A percentile compares a stretch with the other conserved stretches of the same genome.
phyloP scores from a whole-genome alignment of 805 yeast species.

The Kuraishia piskuri region DNA sequence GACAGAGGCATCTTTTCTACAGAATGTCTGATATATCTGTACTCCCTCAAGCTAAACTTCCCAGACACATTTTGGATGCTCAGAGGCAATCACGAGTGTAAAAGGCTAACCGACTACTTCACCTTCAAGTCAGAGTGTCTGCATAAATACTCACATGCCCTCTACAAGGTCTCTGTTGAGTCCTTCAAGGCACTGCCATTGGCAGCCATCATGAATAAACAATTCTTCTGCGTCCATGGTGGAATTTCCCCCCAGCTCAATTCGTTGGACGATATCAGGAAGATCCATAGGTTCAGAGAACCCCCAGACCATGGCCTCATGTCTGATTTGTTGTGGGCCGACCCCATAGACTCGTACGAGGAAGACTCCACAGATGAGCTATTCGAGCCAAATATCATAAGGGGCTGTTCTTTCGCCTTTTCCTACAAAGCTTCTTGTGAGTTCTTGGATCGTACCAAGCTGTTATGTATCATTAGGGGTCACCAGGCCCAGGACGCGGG shows the following conservation, averaged over 20 bases:
- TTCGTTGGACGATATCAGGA: conserved; percentile 57
- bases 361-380: conserved; percentile 27
- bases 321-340: conserved; percentile 96
- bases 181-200: conserved; percentile 85
- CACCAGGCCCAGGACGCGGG: conserved; percentile 99
- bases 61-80: conserved; percentile 72
- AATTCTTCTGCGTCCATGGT: conserved; percentile 94
- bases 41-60: conserved; percentile 69
- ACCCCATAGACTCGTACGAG: conserved; percentile 87
- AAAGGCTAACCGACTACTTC: conserved; percentile 87
- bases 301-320: conserved; percentile 91
- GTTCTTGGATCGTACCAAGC: conserved; percentile 68
- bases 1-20: conserved; percentile 90
- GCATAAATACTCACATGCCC: conserved; percentile 59
- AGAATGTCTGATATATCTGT: conserved; percentile 70
- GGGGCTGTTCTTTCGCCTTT: conserved; percentile 91
- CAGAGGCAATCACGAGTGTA: conserved; percentile 93
- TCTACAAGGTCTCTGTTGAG: conserved; percentile 66
- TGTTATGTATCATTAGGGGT: conserved; percentile 84
- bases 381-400: conserved; percentile 58
- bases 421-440: conserved; percentile 76
- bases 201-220: conserved; percentile 89
- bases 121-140: conserved; percentile 87
- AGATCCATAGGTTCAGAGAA: conserved; percentile 74
- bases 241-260: conserved; percentile 84